Conservation (phyloP, 208 protist genomes). For the Acanthamoeba sp. region DNA sequence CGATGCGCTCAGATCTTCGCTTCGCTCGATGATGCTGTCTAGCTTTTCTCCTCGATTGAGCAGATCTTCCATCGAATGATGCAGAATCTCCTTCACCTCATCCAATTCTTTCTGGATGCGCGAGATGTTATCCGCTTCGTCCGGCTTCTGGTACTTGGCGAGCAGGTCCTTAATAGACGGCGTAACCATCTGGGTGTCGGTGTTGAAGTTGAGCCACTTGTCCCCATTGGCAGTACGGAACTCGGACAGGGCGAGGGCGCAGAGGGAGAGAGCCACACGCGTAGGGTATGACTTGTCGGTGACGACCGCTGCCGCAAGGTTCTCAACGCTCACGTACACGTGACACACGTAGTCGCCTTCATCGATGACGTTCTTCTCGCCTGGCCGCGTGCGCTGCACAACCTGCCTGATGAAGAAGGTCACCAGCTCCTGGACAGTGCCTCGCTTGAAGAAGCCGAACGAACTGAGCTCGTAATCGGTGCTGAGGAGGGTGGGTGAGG, state of each 20-base stretch:
- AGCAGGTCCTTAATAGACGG: constrained; percentile 22
- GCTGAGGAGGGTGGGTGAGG: not conserved
- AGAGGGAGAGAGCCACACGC: constrained; percentile 55
- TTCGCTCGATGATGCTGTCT: constrained; percentile 74
- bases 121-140: constrained; percentile 63
- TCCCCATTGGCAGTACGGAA: not conserved
- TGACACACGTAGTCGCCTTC: constrained; percentile 70
- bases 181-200: constrained; percentile 42
- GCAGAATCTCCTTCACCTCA: constrained; percentile 75
- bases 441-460: constrained; percentile 68
- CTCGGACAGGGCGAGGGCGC: constrained; percentile 6
- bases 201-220: not conserved
- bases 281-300: constrained; percentile 70
- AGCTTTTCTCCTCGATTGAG: constrained; percentile 77
- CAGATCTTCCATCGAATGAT: constrained; percentile 72
- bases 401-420: constrained; percentile 69
- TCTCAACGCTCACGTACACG: constrained; percentile 17
- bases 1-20: constrained; percentile 74
- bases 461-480: constrained; percentile 68
- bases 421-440: constrained; percentile 65
- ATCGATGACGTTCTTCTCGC: constrained; percentile 68
- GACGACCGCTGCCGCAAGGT: constrained; percentile 22
- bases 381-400: constrained; percentile 48
- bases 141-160: constrained; percentile 71
- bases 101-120: constrained; percentile 77